Base-by-base conservation (phyloP, 78 protist genomes). In the Dictyostelium discoideum region DNA sequence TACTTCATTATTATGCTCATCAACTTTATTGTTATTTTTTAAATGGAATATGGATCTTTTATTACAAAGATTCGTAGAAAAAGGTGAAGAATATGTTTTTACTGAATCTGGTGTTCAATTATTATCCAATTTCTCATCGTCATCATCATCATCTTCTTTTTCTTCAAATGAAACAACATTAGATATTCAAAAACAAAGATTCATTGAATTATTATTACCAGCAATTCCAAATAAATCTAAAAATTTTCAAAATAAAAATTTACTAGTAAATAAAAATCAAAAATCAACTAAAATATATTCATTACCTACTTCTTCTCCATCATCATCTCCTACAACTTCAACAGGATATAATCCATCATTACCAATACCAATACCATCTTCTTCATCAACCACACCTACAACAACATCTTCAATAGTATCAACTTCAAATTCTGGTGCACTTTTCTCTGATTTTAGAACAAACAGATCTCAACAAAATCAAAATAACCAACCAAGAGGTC, bases 41-140 rank as follows among this genome's bases (percentile, higher is more conserved):
- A 83, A 83, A 83, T 83, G 87, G 87, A 60, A 83, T 60, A 44
- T 44, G 29, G 87, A 83, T 50, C 20, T 20, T 26, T 22, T 83
- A 8, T 22, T 83, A 37, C 76, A 57, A 37, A 26, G 40, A 11
- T 83, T 83, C 65, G 40, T 83, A 1, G 87, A 83, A 40, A 83
- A 83, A 20, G 87, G 87, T 20, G 85, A 20, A 11, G 87, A 83
- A 5, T 26, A 13, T 14, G 29, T 83, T 16, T 83, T 57, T 11
- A 18, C 13, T 46, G 54, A 48, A 57, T n/a, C 77, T 13, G 87
- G 87, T 16, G 39, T 60, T 13, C 86, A 48, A n/a, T 39, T 39
- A 79, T 16, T 54, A 9, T 46, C 37, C 37, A 32, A 32, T 32
- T 32, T 32, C 1, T 32, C 37, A 1, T 32, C 37, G 1, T 32